Conservation (phyloP, 352 stramenopile species). For the Pythium brassicae region DNA sequence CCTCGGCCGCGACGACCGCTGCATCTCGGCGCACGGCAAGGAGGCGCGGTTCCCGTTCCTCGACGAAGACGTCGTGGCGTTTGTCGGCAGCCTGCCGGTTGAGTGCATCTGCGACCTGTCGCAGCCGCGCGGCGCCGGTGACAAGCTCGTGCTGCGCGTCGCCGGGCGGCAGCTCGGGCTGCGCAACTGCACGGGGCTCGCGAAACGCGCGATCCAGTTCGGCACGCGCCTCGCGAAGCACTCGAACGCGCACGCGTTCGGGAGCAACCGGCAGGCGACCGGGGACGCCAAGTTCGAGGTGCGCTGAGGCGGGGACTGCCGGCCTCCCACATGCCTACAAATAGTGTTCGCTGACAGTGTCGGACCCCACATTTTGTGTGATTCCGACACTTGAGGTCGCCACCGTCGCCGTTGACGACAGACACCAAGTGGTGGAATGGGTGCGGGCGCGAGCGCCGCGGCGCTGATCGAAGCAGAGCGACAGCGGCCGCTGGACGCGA, state of each 20-base stretch:
- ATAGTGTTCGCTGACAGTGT: too few relatives aligned
- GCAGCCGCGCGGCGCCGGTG: slow-evolving; percentile 73
- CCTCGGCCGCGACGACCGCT: slow-evolving; percentile 94
- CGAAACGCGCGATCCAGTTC: slow-evolving; percentile 96
- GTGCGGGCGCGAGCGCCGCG: slow-evolving; percentile 6
- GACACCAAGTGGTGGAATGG: too few relatives aligned
- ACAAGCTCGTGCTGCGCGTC: slow-evolving; percentile 90
- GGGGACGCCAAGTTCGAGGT: background rate
- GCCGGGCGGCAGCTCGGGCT: slow-evolving; percentile 73
- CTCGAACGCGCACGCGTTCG: slow-evolving; percentile 44
- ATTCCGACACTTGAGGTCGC: too few relatives aligned
- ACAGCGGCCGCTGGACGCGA: slow-evolving; percentile 17
- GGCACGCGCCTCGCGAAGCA: slow-evolving; percentile 90
- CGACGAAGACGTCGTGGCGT: slow-evolving; percentile 89
- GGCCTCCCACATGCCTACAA: too few relatives aligned
- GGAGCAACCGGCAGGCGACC: slow-evolving; percentile 35
- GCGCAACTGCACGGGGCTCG: slow-evolving; percentile 47
- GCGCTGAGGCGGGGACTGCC: too few relatives aligned
- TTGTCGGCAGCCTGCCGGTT: slow-evolving; percentile 58
- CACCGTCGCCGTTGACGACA: too few relatives aligned
- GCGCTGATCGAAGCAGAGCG: slow-evolving; percentile 10
- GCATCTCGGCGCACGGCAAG: slow-evolving; percentile 87
- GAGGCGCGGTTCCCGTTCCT: slow-evolving; percentile 95
- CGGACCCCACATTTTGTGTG: too few relatives aligned
- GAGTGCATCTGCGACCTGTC: slow-evolving; percentile 78